Evolutionary conservation across 2,329 filamentous ascomycete genomes (phyloP), one percentile per base, ranked within the genome.

Genomic region (Colletotrichum somersetense): DNA sequence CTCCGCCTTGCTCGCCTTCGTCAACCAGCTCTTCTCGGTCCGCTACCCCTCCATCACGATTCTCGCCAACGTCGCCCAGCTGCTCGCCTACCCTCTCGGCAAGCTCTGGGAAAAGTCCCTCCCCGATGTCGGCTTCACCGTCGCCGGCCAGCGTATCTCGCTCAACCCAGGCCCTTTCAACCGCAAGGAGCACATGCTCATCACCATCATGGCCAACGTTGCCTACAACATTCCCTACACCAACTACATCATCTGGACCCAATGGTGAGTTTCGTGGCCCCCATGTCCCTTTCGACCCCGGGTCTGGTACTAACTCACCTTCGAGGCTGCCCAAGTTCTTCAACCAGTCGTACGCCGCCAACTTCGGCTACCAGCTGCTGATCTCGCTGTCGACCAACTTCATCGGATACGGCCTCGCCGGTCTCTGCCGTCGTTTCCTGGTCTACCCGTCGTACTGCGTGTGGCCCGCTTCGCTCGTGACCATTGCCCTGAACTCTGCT

Each of bases 141-240:
- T 77, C 8, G 79, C 77, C 71, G 81, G 80, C 3, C 70, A 78
- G 18, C 78, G 78, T 12, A 80, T 82, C 75, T 81, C 78, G 20
- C 78, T 86, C 33, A 87, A 87, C 74, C 84, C 86, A 0, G 85
- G 85, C 1, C 83, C 82, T 0, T 88, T 88, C 76, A 86, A 82
- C 74, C 83, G 83, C 75, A 89, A 88, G 77, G 87, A 88, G 77
- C 86, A 88, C 77, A 84, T 85, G 77, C 78, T 88, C 42, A 83
- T 88, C 67, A 84, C 84, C n/a, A 83, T 87, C 76, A 86, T 87
- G 84, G 85, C 89, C 63, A 89, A 89, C 76, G 85, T 84, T 18
- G 81, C 81, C 26, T 82, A 78, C 75, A 80, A 80, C 66, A 77
- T 78, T 6, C 83, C 83, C 0, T 85, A 85, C 75, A 85, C 83